phyloP scores from a whole-genome alignment of 768 basidiomycete species.

The Solioccasus polychromus region DNA sequence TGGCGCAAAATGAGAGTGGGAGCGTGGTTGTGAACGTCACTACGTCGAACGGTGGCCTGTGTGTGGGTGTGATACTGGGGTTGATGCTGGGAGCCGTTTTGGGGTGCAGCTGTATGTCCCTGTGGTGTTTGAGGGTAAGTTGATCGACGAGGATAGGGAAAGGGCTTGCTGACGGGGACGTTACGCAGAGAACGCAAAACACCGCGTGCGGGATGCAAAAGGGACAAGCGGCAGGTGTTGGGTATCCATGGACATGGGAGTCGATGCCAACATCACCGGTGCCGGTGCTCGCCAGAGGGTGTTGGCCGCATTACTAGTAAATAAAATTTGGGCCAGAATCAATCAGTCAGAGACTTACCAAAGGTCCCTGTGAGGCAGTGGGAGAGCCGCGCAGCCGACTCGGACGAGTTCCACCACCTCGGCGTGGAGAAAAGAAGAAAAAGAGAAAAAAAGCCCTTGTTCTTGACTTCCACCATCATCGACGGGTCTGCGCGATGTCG shows the following conservation, averaged over 20 bases:
- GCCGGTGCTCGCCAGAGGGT: too few relatives aligned
- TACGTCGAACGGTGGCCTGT: constrained; percentile 39
- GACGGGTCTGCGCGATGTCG: constrained; percentile 19
- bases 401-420: background rate
- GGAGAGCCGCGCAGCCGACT: constrained; percentile 12
- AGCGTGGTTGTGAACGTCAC: constrained; percentile 13
- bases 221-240: background rate
- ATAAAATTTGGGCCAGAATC: background rate
- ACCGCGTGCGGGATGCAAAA: background rate
- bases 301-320: too few relatives aligned
- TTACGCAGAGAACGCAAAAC: constrained; percentile 4
- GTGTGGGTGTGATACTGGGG: constrained; percentile 68
- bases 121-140: constrained; percentile 72
- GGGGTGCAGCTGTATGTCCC: constrained; percentile 59
- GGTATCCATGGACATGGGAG: too few relatives aligned
- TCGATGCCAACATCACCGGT: too few relatives aligned
- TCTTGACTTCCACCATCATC: constrained; percentile 19
- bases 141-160: background rate
- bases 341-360: constrained; percentile 6
- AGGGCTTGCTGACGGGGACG: constrained; percentile 3
- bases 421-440: constrained; percentile 1
- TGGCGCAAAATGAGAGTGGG: background rate
- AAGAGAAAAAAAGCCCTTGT: constrained; percentile 6
- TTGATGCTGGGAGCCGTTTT: constrained; percentile 56
- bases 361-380: constrained; percentile 4